Evolutionary conservation across 139 green algal species (phyloP), one percentile per base, ranked within the genome.

Genomic region (Chlamydomonas sp.): DNA sequence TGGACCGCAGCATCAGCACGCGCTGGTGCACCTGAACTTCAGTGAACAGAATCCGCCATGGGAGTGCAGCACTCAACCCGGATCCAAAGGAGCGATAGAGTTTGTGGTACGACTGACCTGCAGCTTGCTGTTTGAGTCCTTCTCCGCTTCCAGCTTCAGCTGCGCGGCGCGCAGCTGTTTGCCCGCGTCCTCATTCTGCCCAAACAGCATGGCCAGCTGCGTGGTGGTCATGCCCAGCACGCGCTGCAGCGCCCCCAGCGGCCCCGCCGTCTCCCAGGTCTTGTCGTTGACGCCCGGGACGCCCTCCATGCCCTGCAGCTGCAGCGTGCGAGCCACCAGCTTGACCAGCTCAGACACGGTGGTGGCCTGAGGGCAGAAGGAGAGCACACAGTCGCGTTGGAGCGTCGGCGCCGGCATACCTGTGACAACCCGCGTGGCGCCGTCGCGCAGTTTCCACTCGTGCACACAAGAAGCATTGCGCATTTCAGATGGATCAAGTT

Each of bases 51-150:
- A 49, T 49, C 31, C 0, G 31, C 31, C 31, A 49, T 49, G 31
- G 31, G 31, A 49, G 31, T 49, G 31, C 31, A 49, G 31, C 31
- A 49, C 0, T 0, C 31, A 49, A 49, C 31, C 31, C 31, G 31
- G n/a, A n/a, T n/a, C n/a, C n/a, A 49, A 49, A 0, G 31, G 31
- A 18, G 10, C 3, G 67, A 73, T 2, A 2, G 67, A 49, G 31
- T 49, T 49, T 49, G 31, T 0, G 0, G 31, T 49, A 49, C 31
- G 0, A 60, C 80, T 20, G 69, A 79, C 73, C 83, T 81, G 74
- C 83, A 88, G 83, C 83, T 77, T 88, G 5, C 31, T 49, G 60
- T n/a, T 77, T 49, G 66, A 49, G 31, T 88, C 83, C 74, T 82
- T 82, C 72, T 88, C 83, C 83, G 78, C 73, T 49, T 1, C 49